Evolutionary conservation across 1,139 yeast genomes (phyloP), one percentile per base, ranked within the genome.

Genomic region (Protomyces inundatus): DNA sequence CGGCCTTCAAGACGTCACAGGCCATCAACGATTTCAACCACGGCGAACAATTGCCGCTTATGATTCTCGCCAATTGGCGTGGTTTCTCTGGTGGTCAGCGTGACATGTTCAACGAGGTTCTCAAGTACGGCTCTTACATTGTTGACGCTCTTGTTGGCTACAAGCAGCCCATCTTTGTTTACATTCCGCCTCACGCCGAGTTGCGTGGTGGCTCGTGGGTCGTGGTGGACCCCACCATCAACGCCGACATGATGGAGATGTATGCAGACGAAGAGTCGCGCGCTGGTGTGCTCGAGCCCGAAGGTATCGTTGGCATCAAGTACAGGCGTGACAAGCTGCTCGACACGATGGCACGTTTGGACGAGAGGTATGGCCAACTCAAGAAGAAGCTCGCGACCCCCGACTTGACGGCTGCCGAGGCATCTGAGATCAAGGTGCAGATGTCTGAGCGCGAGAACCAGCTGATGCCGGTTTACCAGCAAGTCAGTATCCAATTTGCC

Each of bases 141-240:
- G 98, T 93, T 69, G 98, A 93, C 76, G 97, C 98, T 10, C 82
- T 93, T 69, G 96, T 90, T 71, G 97, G 86, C 72, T 93, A 87
- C 83, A 90, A 90, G 76, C 98, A 91, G 78, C 98, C 98, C 67
- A 88, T 93, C 69, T 86, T 93, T 80, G 90, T 95, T 40, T 93
- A 93, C 77, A 93, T 93, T 75, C 98, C 98, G 65, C 98, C 98
- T 67, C 84, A 88, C 71, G 98, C 98, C 76, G 98, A 93, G 78
- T 84, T 95, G 72, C 89, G 98, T 83, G 98, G 98, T 81, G 98
- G 98, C 76, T 93, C 98, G 37, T 93, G 98, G 98, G 98, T 95
- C 66, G 98, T 93, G 70, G 97, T 93, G 75, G 98, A 93, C 77
- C 98, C 98, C 70, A 89, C 97, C 65, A 93, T 95, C 79, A 93